Evolutionary conservation across 1,284 basidiomycete species (phyloP).

Genomic region (Calocybe gambosa): DNA sequence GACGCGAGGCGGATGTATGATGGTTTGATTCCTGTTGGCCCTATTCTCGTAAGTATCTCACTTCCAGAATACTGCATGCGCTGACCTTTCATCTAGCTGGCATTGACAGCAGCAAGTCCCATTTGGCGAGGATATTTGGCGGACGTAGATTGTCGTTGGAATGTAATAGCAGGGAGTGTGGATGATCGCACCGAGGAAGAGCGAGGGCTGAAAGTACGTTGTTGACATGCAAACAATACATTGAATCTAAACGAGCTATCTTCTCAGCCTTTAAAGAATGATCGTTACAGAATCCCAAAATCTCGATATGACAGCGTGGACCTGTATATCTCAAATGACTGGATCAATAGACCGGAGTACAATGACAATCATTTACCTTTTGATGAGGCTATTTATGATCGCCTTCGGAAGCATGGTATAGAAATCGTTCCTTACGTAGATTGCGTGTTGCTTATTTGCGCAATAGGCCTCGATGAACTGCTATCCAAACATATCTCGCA

Average conservation of each 20-base stretch:
- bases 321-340: constrained; percentile 86
- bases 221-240: not conserved
- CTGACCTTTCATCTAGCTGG: constrained; percentile 52
- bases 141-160: constrained; percentile 98
- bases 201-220: constrained; percentile 71
- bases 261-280: constrained; percentile 70
- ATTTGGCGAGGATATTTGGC: constrained; percentile 92
- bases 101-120: constrained; percentile 91
- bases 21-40: constrained; percentile 88
- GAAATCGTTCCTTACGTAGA: constrained; percentile 4
- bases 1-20: constrained; percentile 95
- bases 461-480: constrained; percentile 77
- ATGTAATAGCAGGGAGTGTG: constrained; percentile 94
- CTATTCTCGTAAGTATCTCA: constrained; percentile 70
- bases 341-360: constrained; percentile 87
- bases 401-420: constrained; percentile 70
- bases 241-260: constrained; percentile 1
- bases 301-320: constrained; percentile 97
- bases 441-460: not conserved
- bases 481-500: constrained; percentile 92
- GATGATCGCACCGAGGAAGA: constrained; percentile 97
- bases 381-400: constrained; percentile 68
- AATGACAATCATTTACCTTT: constrained; percentile 86
- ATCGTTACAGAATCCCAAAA: constrained; percentile 82
- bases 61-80: not conserved